Base-by-base conservation (phyloP, 2,329 filamentous ascomycete species). In the Neonectria magnoliae region DNA sequence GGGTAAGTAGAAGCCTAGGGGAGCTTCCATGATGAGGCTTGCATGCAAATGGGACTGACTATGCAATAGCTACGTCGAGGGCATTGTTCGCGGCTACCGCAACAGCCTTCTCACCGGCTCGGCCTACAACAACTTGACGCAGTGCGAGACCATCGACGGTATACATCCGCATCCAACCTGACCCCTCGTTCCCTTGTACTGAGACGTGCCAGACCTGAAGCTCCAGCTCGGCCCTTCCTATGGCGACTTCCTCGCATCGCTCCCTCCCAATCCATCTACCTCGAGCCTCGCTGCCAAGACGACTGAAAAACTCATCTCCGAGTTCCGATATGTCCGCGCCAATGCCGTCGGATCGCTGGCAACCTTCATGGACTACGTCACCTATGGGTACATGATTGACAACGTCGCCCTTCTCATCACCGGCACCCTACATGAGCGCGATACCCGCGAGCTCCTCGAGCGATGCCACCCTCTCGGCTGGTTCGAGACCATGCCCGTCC, bases 381-480 rank as follows among this genome's bases (percentile, higher is more conserved):
- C 96, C 1, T 99, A 99, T 79, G 95, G 94, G 67, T 99, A 99
- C 86, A 99, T 99, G 96, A 99, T 99, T 81, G 96, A 99, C 83
- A 99, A 99, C 76, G 94, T 99, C 57, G 96, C 97, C 42, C 90
- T 99, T 44, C 89, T 99, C 76, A 99, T 99, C 80, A 99, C 96
- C 22, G 96, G 96, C 67, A 99, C 96, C 13, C 88, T 99, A 31
- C 96, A 99, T 82, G 97, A 99, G 83, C 90, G 96, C 78, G 96
- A 99, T 79, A 99, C 96, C 4, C 90, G 94, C 65, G 96, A 99
- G 82, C 88, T 99, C 68, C 84, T 99, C 58, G 96, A 98, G 77
- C 87, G 96, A 80, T 99, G 97, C 81, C 97, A 99, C 75, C 96
- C 96, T 7, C 87, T 99, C 8, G 96, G 96, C 72, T 98, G 94